Evolutionary conservation across 2,329 filamentous ascomycete species (phyloP).

Genomic region (Penicillium sp.): DNA sequence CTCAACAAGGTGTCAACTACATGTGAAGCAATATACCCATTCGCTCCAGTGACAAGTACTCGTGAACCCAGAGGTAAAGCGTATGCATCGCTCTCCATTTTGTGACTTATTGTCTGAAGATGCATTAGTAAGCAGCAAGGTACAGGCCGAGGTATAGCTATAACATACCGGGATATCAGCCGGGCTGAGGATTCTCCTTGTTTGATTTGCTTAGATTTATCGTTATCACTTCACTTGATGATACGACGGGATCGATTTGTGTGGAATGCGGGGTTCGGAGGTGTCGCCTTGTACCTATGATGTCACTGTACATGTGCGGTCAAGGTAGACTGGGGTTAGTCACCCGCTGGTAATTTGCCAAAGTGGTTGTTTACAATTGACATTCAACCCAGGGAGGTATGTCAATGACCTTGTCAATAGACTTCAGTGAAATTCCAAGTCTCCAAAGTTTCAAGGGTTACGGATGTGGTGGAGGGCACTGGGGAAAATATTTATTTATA

Average conservation of each 20-base stretch:
- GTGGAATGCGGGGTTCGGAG: neutral
- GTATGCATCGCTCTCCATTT: neutral
- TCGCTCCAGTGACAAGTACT: constrained; percentile 51
- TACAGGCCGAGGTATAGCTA: neutral
- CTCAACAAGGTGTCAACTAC: constrained; percentile 43
- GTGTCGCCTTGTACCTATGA: neutral
- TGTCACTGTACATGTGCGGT: neutral
- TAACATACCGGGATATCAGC: neutral
- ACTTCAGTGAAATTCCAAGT: too few relatives aligned
- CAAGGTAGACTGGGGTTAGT: too few relatives aligned
- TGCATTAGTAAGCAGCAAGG: neutral
- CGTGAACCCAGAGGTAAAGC: constrained; percentile 16
- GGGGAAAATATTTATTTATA: too few relatives aligned
- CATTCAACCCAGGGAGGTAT: too few relatives aligned
- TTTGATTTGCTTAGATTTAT: neutral
- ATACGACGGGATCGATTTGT: neutral
- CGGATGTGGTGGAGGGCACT: too few relatives aligned
- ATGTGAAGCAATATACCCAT: constrained; percentile 49
- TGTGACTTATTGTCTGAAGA: neutral
- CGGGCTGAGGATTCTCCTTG: neutral
- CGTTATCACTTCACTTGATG: neutral
- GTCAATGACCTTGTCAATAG: too few relatives aligned
- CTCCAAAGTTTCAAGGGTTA: too few relatives aligned
- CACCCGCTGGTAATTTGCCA: too few relatives aligned
- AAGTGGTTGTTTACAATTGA: too few relatives aligned